These are phyloP conservation scores for Globisporangium acanthophoron DNA, from an alignment of 352 stramenopile species.

Conservation along the genomic window DNA sequence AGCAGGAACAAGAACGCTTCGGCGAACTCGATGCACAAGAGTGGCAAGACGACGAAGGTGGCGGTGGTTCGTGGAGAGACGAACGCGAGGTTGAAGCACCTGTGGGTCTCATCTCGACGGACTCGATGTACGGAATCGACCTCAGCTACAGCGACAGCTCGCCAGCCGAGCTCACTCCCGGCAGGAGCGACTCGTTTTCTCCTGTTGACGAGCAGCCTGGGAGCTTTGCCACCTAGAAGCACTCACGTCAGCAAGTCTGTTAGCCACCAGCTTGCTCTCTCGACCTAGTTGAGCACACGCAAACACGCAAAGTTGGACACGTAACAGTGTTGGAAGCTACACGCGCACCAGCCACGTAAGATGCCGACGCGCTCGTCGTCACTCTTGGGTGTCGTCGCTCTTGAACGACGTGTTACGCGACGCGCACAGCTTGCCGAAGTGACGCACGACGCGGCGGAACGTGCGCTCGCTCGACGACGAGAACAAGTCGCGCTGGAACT, in stretches of 20 bases:
- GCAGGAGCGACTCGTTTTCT: slow-evolving; percentile 6
- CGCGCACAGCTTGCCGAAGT: slow-evolving; percentile 80
- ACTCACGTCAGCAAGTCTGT: no score
- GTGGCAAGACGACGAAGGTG: not conserved
- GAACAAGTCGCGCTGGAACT: slow-evolving; percentile 73
- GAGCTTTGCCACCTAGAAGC: not conserved
- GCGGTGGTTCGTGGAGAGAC: not conserved
- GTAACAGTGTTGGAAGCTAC: slow-evolving; percentile 3
- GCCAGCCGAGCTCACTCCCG: not conserved
- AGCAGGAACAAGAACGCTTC: not conserved
- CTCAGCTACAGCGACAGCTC: slow-evolving; percentile 19
- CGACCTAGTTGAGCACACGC: no score
- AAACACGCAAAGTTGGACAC: not conserved
- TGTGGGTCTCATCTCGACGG: slow-evolving; percentile 30
- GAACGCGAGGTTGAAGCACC: not conserved
- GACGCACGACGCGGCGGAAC: slow-evolving; percentile 67
- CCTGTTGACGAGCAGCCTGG: not conserved
- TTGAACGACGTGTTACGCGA: slow-evolving; percentile 61
- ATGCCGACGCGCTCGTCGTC: not conserved
- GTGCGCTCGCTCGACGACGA: slow-evolving; percentile 48
- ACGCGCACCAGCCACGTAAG: slow-evolving; percentile 9
- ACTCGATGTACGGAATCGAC: slow-evolving; percentile 55
- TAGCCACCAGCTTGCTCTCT: no score
- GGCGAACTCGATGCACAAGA: not conserved
- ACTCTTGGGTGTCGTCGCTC: slow-evolving; percentile 20